A percentile compares a stretch with the other conserved stretches of the same genome.
These are phyloP conservation scores for Biscutella laevigata DNA, from an alignment of 441 rosid species.

Conservation along the genomic window DNA sequence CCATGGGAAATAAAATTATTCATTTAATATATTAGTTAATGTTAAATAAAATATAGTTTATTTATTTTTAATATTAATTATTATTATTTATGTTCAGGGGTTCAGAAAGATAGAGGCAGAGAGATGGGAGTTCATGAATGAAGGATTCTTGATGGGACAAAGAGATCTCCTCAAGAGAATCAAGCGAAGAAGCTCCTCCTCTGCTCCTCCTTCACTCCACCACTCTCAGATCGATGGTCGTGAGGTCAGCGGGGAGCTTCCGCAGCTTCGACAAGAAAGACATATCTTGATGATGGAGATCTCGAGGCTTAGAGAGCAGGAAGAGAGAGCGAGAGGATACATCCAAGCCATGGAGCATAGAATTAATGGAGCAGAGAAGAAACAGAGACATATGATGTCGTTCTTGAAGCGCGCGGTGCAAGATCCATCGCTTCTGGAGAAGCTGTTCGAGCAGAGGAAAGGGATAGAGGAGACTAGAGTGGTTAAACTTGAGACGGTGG, in stretches of 20 bases:
- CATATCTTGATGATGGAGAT: conserved; percentile 53
- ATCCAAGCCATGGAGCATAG: conserved; percentile 64
- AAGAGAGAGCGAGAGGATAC: conserved; percentile 47
- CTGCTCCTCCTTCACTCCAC: conserved; percentile 24
- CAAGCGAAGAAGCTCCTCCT: conserved; percentile 40
- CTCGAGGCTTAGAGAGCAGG: conserved; percentile 65
- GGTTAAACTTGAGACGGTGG: conserved; percentile 48
- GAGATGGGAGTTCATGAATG: conserved; percentile 80
- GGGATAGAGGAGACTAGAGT: conserved; percentile 43
- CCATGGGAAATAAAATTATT: too few species aligned
- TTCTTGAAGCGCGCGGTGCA: conserved; percentile 66
- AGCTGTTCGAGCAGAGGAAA: conserved; percentile 43
- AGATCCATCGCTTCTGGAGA: conserved; percentile 51
- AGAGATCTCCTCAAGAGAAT: conserved; percentile 61
- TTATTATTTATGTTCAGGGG: conserved; percentile 33
- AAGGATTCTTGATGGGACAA: conserved; percentile 63
- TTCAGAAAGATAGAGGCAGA: conserved; percentile 83
- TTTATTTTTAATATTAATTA: background rate
- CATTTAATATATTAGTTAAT: too few species aligned
- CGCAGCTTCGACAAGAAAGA: conserved; percentile 49
- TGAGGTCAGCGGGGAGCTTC: conserved; percentile 38
- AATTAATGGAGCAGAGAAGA: conserved; percentile 52
- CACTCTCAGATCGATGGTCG: conserved; percentile 29
- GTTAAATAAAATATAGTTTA: too few species aligned
- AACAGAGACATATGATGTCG: conserved; percentile 83